Base-by-base conservation (phyloP, 2,329 filamentous ascomycete genomes). In the Verticillium klebahnii region DNA sequence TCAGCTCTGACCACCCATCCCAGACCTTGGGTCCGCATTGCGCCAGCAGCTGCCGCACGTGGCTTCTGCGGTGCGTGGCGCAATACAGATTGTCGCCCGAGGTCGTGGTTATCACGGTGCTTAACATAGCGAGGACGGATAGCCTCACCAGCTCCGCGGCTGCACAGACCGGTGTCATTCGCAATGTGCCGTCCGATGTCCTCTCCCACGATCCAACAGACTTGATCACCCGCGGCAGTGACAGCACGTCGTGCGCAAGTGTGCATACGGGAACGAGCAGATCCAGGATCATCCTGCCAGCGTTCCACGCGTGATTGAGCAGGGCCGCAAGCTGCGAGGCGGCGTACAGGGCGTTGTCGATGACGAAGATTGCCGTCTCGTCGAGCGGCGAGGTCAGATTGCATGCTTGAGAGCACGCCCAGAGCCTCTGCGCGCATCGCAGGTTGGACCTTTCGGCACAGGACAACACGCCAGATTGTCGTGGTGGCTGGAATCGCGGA, bases 141-240 rank as follows among this genome's bases (percentile, higher is more conserved):
- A 63, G 36, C 1, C 67, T 66, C 8, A 68, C 59, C 6, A 69
- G 59, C 23, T 66, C 66, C 14, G 66, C 61, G 2, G 59, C n/a
- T 0, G 62, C 56, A 3, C 7, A 54, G 3, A 34, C 14, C 8
- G 45, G 60, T 3, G 45, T 23, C 1, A 14, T 17, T 12, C 1
- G 4, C 7, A 14, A 11, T 36, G 14, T 36, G 34, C 9, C 34
- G 9, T 36, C 34, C 0, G 4, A 12, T 23, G 8, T 12, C 14
- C 2, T 12, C 2, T 19, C 57, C 19, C 4, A 6, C 39, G 34
- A 14, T 2, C 14, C 34, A 36, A 3, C 14, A 1, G 5, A 11
- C 8, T 1, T 23, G 9, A 45, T 23, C 19, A 14, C 58, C 12
- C 60, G 57, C 19, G 60, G 61, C 1, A 68, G 58, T 2, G 62